Conservation (phyloP, 371 early-diverging fungal species). For the Saksenaea oblongispora region DNA sequence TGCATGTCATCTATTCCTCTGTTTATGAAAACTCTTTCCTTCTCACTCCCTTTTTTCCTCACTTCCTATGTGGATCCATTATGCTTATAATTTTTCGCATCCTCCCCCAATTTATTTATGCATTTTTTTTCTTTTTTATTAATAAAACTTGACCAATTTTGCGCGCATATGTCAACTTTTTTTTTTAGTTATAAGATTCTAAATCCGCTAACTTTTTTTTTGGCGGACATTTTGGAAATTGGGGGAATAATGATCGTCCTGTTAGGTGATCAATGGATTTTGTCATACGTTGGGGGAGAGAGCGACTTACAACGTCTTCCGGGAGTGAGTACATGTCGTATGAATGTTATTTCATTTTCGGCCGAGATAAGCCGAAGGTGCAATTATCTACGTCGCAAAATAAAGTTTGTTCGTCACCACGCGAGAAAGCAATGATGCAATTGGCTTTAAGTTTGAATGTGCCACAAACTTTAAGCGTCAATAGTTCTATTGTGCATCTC, state of each 20-base stretch:
- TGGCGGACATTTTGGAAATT: not conserved
- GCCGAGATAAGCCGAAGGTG: not conserved
- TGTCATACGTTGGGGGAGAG: not conserved
- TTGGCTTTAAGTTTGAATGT: not conserved
- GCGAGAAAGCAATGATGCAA: not conserved
- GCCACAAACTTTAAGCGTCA: not conserved
- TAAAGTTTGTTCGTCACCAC: not conserved
- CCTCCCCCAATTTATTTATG: not conserved
- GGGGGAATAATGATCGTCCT: not conserved
- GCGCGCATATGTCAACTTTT: not conserved
- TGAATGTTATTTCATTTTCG: not conserved
- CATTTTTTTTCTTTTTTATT: not conserved
- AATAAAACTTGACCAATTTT: not conserved
- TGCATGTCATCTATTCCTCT: not conserved
- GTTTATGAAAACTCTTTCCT: not conserved
- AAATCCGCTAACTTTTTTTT: not conserved
- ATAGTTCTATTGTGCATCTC: not conserved
- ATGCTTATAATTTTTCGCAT: not conserved
- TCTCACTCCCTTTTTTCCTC: not conserved
- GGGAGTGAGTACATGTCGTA: not conserved
- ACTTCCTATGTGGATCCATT: slow-evolving; percentile 11
- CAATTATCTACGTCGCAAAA: not conserved
- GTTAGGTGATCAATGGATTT: not conserved
- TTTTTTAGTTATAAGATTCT: not conserved
- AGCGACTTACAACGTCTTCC: not conserved